phyloP scores from a whole-genome alignment of 1,284 basidiomycete genomes.

The Ganoderma multipileum region DNA sequence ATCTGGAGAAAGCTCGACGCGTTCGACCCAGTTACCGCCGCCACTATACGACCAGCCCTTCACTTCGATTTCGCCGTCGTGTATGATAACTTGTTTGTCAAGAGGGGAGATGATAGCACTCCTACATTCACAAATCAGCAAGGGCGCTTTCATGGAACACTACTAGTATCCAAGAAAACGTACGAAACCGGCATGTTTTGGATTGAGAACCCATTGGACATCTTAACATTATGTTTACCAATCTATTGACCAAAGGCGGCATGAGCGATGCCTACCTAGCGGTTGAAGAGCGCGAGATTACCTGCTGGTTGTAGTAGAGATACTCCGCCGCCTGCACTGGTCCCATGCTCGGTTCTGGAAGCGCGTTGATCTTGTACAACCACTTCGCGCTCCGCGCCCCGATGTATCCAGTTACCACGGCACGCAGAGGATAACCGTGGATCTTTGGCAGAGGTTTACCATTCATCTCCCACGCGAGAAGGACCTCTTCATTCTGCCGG shows the following conservation, averaged over 20 bases:
- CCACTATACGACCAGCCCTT: slow-evolving; percentile 63
- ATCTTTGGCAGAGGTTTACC: slow-evolving; percentile 58
- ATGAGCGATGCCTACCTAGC: neutral
- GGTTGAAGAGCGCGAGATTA: slow-evolving; percentile 21
- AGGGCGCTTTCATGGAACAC: neutral
- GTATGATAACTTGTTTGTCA: slow-evolving; percentile 56
- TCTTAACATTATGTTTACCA: slow-evolving; percentile 58
- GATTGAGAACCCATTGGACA: slow-evolving; percentile 60
- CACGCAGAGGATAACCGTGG: slow-evolving; percentile 61
- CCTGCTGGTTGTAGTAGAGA: slow-evolving; percentile 56
- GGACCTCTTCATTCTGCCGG: slow-evolving; percentile 54
- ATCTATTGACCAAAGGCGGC: slow-evolving; percentile 40
- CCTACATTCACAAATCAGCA: slow-evolving; percentile 37
- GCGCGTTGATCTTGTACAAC: slow-evolving; percentile 61
- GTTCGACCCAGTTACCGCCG: slow-evolving; percentile 61
- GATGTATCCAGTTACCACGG: slow-evolving; percentile 64
- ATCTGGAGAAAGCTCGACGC: slow-evolving; percentile 61
- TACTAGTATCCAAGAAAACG: slow-evolving; percentile 33
- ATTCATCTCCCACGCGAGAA: slow-evolving; percentile 69
- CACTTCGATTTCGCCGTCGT: slow-evolving; percentile 54
- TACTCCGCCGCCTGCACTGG: slow-evolving; percentile 63
- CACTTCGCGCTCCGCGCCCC: slow-evolving; percentile 65
- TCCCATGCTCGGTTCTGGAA: slow-evolving; percentile 55
- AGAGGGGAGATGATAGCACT: slow-evolving; percentile 56
- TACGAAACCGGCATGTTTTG: slow-evolving; percentile 65